Base-by-base conservation (phyloP, 192 early-diverging fungal genomes). In the Mortierella hygrophila region DNA sequence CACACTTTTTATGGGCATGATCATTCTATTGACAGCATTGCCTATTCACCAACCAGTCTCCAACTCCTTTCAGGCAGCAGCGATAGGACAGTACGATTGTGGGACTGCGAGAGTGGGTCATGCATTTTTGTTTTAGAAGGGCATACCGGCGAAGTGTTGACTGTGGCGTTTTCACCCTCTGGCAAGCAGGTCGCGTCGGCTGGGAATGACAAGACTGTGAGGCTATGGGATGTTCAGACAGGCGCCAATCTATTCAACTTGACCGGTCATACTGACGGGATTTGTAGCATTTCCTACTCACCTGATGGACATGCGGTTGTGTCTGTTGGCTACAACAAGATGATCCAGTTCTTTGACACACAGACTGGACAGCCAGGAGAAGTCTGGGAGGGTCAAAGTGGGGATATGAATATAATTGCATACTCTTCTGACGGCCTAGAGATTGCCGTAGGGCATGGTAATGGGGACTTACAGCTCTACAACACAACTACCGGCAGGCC, bases 321-420 rank as follows among this genome's bases (percentile, higher is more conserved):
- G 16, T 49, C 47, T 18, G 47, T 18, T 18, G 1, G 47, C 16
- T 16, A 18, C 2, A 16, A 15, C 4, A 13, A 16, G 18, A 18
- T 18, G 47, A 49, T 49, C 10, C 47, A 16, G 1, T 4, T 49
- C 2, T 20, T 49, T 18, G 47, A 49, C 47, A 49, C 47, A 20
- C 47, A 49, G 16, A 18, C 47, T 15, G 16, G 47, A 49, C 47
- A 18, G 13, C 4, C 18, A 13, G 18, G 16, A 10, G 13, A 18
- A 5, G 47, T 18, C 47, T 18, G 13, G 47, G 16, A 20, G 16
- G 20, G 16, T 20, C 16, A 20, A 13, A 2, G 1, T 4, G 1
- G 2, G 1, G 16, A 1, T 0, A 4, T 20, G 10, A 10, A 0
- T 0, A 15, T 16, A 0, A 16, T 18, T 3, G 18, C 47, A 15